Base-by-base conservation (phyloP, 139 green algal genomes). In the Pedinophyceae sp. region DNA sequence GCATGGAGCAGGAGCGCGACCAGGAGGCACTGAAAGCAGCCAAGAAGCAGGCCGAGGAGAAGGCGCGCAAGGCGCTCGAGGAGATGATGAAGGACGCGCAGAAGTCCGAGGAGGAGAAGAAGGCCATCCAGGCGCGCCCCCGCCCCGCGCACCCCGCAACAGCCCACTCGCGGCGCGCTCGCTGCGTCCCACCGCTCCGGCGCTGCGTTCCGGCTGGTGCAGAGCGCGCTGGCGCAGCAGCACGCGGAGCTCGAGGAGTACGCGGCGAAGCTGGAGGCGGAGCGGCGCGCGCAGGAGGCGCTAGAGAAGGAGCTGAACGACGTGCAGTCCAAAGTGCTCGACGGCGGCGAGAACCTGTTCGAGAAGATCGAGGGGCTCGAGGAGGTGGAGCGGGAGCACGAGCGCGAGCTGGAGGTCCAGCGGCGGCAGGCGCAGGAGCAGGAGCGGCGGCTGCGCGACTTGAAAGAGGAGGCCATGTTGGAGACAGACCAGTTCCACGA, bases 11-110 rank as follows among this genome's bases (percentile, higher is more conserved):
- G n/a, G n/a, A n/a, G n/a, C n/a, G n/a, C n/a, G n/a, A n/a, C n/a
- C n/a, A n/a, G n/a, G n/a, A n/a, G n/a, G n/a, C n/a, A n/a, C n/a
- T n/a, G n/a, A n/a, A n/a, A n/a, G n/a, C n/a, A n/a, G n/a, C n/a
- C n/a, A n/a, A 43, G 3, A 52, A n/a, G 20, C 65, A 74, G 39
- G 59, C 64, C 27, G 65, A 61, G 28, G 62, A 55, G 55, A 43
- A 28, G 28, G 64, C 74, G 55, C 58, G 74, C 49, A 39, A 59
- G 48, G 60, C 61, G 54, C 55, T 76, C 43, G 49, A 70, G 55
- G 71, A 65, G 6, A 68, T 76, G 53, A 67, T 87, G 63, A 54
- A 78, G 61, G 57, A 28, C 16, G 47, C 3, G 34, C 62, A 20
- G 25, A 61, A 43, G 3, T 58, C 6, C 19, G 69, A 74, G 39